These are phyloP conservation scores for Fomes fomentarius DNA, from an alignment of 1,284 basidiomycete genomes.

Conservation along the genomic window DNA sequence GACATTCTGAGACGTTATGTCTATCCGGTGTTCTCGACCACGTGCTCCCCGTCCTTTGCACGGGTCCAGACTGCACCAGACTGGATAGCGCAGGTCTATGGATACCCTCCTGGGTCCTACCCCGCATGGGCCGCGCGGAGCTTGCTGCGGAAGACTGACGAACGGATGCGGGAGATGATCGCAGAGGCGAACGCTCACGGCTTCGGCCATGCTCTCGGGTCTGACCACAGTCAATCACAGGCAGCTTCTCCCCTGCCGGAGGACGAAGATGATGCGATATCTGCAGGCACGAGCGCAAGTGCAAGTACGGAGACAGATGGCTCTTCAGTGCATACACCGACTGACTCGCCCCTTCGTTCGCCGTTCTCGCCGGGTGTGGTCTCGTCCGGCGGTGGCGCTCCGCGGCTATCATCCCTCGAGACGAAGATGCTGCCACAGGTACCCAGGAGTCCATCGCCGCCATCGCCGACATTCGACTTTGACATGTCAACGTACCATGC, in stretches of 20 bases:
- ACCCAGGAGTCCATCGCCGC: constrained; percentile 26
- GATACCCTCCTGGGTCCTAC: constrained; percentile 40
- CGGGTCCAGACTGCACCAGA: constrained; percentile 6
- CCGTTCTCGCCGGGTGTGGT: constrained; percentile 14
- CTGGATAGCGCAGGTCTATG: constrained; percentile 37
- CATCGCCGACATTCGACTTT: constrained; percentile 26
- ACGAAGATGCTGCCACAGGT: constrained; percentile 16
- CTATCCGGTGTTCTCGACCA: constrained; percentile 44
- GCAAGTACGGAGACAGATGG: constrained; percentile 53
- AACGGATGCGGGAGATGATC: constrained; percentile 50
- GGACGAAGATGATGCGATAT: constrained; percentile 35
- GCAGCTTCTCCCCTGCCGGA: constrained; percentile 16
- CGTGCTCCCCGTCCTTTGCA: constrained; percentile 22
- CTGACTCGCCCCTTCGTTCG: constrained; percentile 34
- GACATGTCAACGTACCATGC: constrained; percentile 40
- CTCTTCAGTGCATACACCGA: constrained; percentile 58
- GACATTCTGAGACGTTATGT: constrained; percentile 77
- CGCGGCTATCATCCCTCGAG: constrained; percentile 2
- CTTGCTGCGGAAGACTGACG: constrained; percentile 52
- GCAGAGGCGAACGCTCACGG: constrained; percentile 42
- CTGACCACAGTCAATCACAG: constrained; percentile 15
- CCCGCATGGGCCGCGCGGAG: constrained; percentile 58
- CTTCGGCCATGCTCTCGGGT: constrained; percentile 20
- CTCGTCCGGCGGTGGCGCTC: background rate
- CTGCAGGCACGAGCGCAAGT: constrained; percentile 30